Conservation (phyloP, 2,329 filamentous ascomycete species). For the Trichoderma simmonsii region DNA sequence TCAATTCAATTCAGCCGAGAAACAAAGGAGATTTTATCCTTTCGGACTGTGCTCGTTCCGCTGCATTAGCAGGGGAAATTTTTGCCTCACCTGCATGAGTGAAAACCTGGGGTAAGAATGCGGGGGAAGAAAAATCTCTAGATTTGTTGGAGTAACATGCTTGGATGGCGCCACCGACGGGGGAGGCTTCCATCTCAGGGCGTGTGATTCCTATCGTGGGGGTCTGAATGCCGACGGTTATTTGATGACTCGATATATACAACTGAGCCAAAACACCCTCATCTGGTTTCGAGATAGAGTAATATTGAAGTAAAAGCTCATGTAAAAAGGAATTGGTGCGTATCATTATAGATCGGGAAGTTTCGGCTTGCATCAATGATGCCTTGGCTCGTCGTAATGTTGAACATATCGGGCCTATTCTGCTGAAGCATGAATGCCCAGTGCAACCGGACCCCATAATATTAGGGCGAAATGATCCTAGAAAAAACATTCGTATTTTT, state of each 20-base stretch:
- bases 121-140: not conserved
- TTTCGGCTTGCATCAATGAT: not conserved
- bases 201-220: not conserved
- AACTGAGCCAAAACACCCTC: too few relatives aligned
- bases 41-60: not conserved
- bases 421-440: not conserved
- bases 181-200: not conserved
- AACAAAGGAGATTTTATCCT: not conserved
- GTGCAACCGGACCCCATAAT: not conserved
- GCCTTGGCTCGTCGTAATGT: not conserved
- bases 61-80: not conserved
- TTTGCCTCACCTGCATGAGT: not conserved
- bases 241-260: not conserved
- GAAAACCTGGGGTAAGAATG: not conserved
- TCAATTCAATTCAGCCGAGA: not conserved
- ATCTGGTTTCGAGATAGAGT: not conserved
- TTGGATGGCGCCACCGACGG: not conserved
- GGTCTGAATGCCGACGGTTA: not conserved
- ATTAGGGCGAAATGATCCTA: not conserved
- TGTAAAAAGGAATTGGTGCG: not conserved
- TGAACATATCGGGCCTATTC: not conserved
- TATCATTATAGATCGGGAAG: not conserved
- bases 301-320: not conserved
- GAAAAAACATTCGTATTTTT: not conserved
- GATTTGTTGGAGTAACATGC: not conserved